These are phyloP conservation scores for Eucalyptus cloeziana DNA, from an alignment of 345 rosid genomes.

Conservation along the genomic window DNA sequence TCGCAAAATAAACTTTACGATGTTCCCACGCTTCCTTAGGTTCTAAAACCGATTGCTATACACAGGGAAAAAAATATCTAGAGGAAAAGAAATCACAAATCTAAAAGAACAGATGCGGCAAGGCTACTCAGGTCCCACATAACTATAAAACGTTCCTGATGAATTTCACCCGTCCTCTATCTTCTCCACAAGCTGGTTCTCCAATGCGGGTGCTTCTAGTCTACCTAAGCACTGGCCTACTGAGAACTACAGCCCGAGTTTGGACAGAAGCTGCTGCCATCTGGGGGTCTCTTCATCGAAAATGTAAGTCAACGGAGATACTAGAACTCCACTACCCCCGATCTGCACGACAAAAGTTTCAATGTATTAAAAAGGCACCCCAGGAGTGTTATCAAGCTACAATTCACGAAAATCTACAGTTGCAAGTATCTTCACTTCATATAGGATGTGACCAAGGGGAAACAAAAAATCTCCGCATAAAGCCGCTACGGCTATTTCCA, in stretches of 20 bases:
- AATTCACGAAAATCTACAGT: neutral
- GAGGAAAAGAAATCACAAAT: neutral
- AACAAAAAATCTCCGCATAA: neutral
- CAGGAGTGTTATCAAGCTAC: neutral
- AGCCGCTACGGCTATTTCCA: neutral
- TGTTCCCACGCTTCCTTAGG: neutral
- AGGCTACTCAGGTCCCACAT: neutral
- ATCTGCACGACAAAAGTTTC: conserved; percentile 26
- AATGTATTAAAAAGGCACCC: neutral
- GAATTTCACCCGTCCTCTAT: neutral
- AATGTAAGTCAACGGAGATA: conserved; percentile 90
- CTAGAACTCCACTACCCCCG: conserved; percentile 88
- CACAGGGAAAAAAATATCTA: neutral
- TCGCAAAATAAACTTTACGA: neutral
- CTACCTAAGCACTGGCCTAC: neutral
- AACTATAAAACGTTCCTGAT: neutral
- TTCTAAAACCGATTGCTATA: neutral
- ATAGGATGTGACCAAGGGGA: neutral
- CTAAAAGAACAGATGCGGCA: neutral
- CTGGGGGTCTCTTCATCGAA: conserved; percentile 94
- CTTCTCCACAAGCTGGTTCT: neutral
- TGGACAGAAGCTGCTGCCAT: conserved; percentile 70
- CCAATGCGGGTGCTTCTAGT: neutral
- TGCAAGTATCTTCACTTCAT: neutral
- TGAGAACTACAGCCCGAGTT: conserved; percentile 25